Evolutionary conservation across 202 grass and related monocot genomes (phyloP).

Genomic region (Elaeis oleifera): DNA sequence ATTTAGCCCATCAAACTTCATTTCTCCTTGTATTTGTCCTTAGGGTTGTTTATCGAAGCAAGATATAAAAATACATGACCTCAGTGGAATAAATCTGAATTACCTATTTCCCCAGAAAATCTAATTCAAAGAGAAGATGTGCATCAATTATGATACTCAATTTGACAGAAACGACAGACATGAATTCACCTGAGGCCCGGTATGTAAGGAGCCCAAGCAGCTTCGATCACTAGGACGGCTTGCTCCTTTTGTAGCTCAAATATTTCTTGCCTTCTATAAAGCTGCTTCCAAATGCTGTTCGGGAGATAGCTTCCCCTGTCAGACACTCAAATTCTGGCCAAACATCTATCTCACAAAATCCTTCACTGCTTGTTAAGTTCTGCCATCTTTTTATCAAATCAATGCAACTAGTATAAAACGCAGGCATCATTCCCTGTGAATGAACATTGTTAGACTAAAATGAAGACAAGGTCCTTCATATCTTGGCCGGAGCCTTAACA

Average conservation of each 20-base stretch:
- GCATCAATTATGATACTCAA: no score
- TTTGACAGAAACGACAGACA: no score
- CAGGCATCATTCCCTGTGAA: conserved; percentile 1
- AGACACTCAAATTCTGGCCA: conserved; percentile 3
- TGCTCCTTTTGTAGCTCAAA: conserved; percentile 2
- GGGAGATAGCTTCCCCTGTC: conserved; percentile 4
- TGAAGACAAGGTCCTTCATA: no score
- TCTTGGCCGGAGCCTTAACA: no score
- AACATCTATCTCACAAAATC: conserved; percentile 1
- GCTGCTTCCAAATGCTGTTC: conserved; percentile 8
- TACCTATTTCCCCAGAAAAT: no score
- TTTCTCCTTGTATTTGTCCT: no score
- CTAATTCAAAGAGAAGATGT: no score
- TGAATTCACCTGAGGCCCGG: conserved; percentile 2
- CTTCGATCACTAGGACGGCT: neutral
- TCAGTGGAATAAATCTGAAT: no score
- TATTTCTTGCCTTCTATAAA: conserved; percentile 4
- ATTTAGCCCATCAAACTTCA: no score
- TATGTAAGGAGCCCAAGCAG: neutral
- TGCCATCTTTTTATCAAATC: conserved; percentile 4
- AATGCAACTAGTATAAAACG: neutral
- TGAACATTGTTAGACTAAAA: no score
- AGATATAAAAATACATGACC: no score
- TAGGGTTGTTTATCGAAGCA: no score
- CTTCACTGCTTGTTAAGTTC: neutral